Percentiles rank a stretch among this genome's conserved stretches.
These are phyloP conservation scores for Annulohypoxylon truncatum DNA, from an alignment of 2,329 filamentous ascomycete genomes.

Conservation along the genomic window DNA sequence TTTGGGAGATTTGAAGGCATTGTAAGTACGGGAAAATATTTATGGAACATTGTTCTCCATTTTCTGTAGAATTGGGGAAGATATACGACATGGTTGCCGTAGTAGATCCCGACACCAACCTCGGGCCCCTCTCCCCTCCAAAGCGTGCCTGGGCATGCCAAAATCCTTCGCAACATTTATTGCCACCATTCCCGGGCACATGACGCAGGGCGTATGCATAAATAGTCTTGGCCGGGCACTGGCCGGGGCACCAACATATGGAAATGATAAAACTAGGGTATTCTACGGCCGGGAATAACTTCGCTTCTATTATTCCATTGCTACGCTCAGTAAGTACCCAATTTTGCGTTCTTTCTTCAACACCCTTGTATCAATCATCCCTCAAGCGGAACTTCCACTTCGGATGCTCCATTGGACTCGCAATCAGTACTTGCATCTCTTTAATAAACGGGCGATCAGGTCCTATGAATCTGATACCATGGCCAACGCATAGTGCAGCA, in stretches of 20 bases:
- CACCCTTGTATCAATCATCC: neutral
- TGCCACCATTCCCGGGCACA: conserved; percentile 5
- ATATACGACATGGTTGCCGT: neutral
- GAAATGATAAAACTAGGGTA: no score
- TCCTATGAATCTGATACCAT: conserved; percentile 47
- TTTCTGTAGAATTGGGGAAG: neutral
- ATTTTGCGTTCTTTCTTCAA: neutral
- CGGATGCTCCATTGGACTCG: conserved; percentile 47
- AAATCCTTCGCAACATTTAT: neutral
- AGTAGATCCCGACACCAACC: conserved; percentile 9
- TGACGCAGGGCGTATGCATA: neutral
- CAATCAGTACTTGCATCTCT: conserved; percentile 52
- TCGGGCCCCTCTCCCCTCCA: conserved; percentile 1
- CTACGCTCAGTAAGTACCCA: neutral
- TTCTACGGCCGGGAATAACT: neutral
- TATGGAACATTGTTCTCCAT: neutral
- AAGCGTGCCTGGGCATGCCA: no score
- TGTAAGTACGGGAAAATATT: neutral
- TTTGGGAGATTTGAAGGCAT: neutral
- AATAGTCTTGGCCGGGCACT: neutral
- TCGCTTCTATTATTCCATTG: neutral
- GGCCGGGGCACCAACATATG: neutral
- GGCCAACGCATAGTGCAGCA: conserved; percentile 46
- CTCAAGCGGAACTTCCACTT: conserved; percentile 38
- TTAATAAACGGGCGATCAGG: conserved; percentile 46